Evolutionary conservation across 495 filamentous ascomycete genomes (phyloP), one percentile per base, ranked within the genome.

Genomic region (Penicillium samsonianum): DNA sequence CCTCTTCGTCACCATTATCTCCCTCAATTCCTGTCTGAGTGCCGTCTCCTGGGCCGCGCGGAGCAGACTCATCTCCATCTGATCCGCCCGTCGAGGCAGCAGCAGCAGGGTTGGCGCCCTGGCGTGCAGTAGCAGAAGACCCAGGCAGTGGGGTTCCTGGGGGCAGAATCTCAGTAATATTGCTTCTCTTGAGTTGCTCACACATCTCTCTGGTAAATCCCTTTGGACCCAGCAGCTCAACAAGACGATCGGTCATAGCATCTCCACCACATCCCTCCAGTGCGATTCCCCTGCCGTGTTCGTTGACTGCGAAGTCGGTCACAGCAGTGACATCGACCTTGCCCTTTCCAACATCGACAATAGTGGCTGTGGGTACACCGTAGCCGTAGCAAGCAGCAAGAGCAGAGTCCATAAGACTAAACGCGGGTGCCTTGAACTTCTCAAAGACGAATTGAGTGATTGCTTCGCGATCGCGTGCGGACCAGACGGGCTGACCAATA

Each of bases 361-460:
- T 81, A 0, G 90, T 92, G 54, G 92, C 84, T 35, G 82, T 90
- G 23, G 81, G 69, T 58, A 84, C 81, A 42, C 90, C 91, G 53
- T 91, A 89, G 2, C 90, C 94, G 67, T 91, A 97, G 60, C 87
- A 85, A 0, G 88, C 84, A 8, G 93, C 91, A 17, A 94, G 70
- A 0, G 89, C 91, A 48, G 89, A 84, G 70, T 98, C 88, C 78
- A 98, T 87, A 38, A 97, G 71, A 51, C 84, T 89, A 50, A 98
- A 88, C 0, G 88, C 91, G 0, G 94, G 94, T 1, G 88, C 91
- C 77, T 94, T 96, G 69, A 96, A 96, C 73, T 92, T 92, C 72
- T 98, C 94, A 62, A 98, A 98, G 60, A 97, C 82, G 74, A 96
- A 98, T 55, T 90, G 89, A 5, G 92, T 87, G 37, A 98, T 82